Evolutionary conservation across 1,284 basidiomycete species (phyloP).

Genomic region (Phlebopus sp.): DNA sequence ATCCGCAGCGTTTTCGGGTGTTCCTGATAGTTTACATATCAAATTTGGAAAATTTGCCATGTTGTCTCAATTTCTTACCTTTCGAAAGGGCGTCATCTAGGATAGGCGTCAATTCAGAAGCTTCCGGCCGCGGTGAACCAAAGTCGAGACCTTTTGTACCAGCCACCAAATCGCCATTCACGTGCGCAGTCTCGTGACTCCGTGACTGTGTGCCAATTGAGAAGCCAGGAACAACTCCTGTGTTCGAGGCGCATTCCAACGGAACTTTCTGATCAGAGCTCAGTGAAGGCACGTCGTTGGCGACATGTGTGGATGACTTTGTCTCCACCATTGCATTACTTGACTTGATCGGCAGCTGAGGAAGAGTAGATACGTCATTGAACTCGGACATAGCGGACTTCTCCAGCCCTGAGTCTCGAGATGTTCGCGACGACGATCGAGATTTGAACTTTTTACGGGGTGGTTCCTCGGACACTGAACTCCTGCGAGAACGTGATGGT

Average conservation of each 20-base stretch:
- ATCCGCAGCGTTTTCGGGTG: slow-evolving; percentile 8
- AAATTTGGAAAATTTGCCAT: slow-evolving; percentile 6
- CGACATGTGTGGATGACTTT: slow-evolving; percentile 13
- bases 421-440: slow-evolving; percentile 39
- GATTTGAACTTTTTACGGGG: slow-evolving; percentile 29
- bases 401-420: slow-evolving; percentile 26
- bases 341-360: slow-evolving; percentile 18
- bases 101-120: slow-evolving; percentile 8
- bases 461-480: slow-evolving; percentile 25
- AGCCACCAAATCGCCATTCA: slow-evolving; percentile 14
- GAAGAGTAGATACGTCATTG: slow-evolving; percentile 20
- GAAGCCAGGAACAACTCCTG: slow-evolving; percentile 16
- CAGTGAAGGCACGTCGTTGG: slow-evolving; percentile 13
- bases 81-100: slow-evolving; percentile 6
- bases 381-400: slow-evolving; percentile 30
- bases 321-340: slow-evolving; percentile 16
- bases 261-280: slow-evolving; percentile 9
- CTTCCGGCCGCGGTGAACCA: slow-evolving; percentile 5
- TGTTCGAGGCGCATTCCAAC: slow-evolving; percentile 20
- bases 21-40: slow-evolving; percentile 16
- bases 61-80: slow-evolving; percentile 15
- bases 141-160: slow-evolving; percentile 8
- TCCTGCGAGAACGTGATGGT: slow-evolving; percentile 21
- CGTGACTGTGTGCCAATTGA: slow-evolving; percentile 13
- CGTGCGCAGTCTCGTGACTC: slow-evolving; percentile 22